Evolutionary conservation across 1,284 basidiomycete genomes (phyloP).

Genomic region (Ganoderma boninense): DNA sequence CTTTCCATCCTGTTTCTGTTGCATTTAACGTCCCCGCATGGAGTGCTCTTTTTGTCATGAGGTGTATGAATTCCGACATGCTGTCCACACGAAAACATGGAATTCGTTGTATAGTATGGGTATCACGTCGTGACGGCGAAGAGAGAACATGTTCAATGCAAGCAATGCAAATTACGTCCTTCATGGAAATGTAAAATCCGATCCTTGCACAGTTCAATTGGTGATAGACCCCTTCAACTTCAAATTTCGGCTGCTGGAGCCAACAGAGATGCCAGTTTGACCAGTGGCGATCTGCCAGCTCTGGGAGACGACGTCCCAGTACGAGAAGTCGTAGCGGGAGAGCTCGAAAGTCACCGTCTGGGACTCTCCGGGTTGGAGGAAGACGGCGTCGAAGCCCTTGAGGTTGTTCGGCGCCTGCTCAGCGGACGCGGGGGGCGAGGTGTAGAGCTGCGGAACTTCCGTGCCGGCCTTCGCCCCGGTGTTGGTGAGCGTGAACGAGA

Average conservation of each 20-base stretch:
- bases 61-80: not conserved
- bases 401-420: slow-evolving; percentile 69
- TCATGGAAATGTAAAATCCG: not conserved
- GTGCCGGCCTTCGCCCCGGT: slow-evolving; percentile 45
- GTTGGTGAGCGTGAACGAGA: slow-evolving; percentile 46
- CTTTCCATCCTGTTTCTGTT: not conserved
- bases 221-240: slow-evolving; percentile 43
- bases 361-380: slow-evolving; percentile 56
- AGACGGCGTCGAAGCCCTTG: slow-evolving; percentile 71
- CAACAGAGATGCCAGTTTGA: slow-evolving; percentile 38
- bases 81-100: not conserved
- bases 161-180: not conserved
- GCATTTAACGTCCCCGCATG: not conserved
- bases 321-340: slow-evolving; percentile 65
- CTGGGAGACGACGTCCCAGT: slow-evolving; percentile 40
- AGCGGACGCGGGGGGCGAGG: slow-evolving; percentile 63
- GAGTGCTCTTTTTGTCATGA: not conserved
- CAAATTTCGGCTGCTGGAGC: slow-evolving; percentile 41
- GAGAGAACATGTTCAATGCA: not conserved
- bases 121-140: not conserved
- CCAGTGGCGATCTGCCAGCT: slow-evolving; percentile 39
- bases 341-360: slow-evolving; percentile 60
- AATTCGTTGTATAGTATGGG: not conserved
- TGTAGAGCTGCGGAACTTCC: slow-evolving; percentile 69
- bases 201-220: slow-evolving; percentile 26